phyloP scores from a whole-genome alignment of 2,329 filamentous ascomycete species.

The Polychaeton citri region DNA sequence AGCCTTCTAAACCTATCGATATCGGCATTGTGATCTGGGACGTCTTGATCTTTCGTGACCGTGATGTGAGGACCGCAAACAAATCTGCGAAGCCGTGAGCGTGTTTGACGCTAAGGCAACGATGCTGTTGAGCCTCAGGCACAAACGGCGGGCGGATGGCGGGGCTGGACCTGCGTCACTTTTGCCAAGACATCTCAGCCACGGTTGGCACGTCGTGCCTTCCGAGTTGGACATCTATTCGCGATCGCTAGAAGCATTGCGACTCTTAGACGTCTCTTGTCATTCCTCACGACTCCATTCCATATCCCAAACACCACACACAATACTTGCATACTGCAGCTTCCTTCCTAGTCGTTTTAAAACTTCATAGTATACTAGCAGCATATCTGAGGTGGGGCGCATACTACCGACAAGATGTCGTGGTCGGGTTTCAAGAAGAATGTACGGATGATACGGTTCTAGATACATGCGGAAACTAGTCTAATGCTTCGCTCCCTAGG shows the following conservation, averaged over 20 bases:
- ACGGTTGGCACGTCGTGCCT: constrained; percentile 1
- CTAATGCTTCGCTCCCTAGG: constrained; percentile 59
- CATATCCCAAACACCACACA: too few relatives aligned
- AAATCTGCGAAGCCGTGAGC: too few relatives aligned
- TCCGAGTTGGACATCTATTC: constrained; percentile 1
- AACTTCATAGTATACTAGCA: too few relatives aligned
- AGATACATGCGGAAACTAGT: not conserved
- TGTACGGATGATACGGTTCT: constrained; percentile 5
- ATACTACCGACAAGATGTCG: constrained; percentile 48
- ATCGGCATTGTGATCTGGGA: constrained; percentile 31
- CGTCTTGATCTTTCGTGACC: too few relatives aligned
- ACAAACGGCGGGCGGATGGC: not conserved
- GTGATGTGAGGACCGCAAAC: too few relatives aligned
- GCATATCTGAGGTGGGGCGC: too few relatives aligned
- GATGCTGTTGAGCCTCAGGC: not conserved
- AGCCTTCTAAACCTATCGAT: constrained; percentile 71
- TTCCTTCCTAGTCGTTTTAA: too few relatives aligned
- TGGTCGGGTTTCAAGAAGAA: constrained; percentile 35
- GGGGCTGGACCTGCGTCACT: not conserved
- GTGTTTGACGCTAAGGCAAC: too few relatives aligned
- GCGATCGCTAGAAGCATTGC: constrained; percentile 2
- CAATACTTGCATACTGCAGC: too few relatives aligned
- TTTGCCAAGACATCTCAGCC: not conserved
- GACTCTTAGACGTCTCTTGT: too few relatives aligned
- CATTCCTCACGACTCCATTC: too few relatives aligned